Evolutionary conservation across 345 rosid genomes (phyloP).

Genomic region (Gossypium herbaceum): DNA sequence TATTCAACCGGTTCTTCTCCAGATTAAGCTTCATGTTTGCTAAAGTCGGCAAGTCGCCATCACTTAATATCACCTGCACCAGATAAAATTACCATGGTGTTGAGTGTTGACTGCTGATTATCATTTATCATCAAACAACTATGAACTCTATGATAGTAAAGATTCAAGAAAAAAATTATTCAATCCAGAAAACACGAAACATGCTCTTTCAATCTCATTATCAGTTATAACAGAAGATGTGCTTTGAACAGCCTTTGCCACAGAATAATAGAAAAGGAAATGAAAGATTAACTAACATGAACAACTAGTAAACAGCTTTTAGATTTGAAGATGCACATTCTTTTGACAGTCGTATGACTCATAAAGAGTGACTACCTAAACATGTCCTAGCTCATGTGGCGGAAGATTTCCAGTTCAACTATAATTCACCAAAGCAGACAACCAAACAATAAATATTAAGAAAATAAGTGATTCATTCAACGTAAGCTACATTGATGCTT

Average conservation of each 20-base stretch:
- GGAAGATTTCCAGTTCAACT: not conserved
- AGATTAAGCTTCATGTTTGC: slow-evolving; percentile 71
- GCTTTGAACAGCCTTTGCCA: not conserved
- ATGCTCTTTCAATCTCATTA: not conserved
- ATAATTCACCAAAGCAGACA: not conserved
- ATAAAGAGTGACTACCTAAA: not conserved
- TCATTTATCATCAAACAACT: not conserved
- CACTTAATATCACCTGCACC: slow-evolving; percentile 66
- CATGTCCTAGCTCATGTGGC: slow-evolving; percentile 1
- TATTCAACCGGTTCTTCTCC: slow-evolving; percentile 42
- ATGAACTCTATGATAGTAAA: not conserved
- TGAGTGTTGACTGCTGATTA: not conserved
- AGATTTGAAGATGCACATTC: not conserved
- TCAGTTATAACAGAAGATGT: not conserved
- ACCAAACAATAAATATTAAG: not conserved
- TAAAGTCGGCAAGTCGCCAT: slow-evolving; percentile 68
- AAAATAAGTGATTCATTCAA: slow-evolving; percentile 5
- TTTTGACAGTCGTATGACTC: not conserved
- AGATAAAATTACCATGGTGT: not conserved
- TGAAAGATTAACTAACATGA: not conserved
- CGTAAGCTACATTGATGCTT: not conserved
- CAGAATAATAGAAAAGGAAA: slow-evolving; percentile 3
- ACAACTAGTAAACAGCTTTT: not conserved
- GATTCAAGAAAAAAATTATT: not conserved
- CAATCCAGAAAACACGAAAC: not conserved